Conservation (phyloP, 148 eudicot genomes). For the Persicaria maculosa region DNA sequence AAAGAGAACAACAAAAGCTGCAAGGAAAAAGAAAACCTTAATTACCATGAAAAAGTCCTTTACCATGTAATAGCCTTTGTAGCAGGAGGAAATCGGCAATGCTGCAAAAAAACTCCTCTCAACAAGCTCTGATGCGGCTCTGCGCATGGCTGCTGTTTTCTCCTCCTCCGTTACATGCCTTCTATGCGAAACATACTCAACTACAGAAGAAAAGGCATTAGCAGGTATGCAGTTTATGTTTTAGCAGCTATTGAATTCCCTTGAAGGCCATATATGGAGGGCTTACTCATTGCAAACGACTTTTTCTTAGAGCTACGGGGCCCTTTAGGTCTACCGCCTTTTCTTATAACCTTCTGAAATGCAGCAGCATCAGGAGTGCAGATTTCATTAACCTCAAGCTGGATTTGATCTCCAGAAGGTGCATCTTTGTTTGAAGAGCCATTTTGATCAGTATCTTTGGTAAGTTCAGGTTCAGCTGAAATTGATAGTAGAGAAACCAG, state of each 20-base stretch:
- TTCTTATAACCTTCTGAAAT: too few relatives aligned
- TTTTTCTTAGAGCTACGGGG: too few relatives aligned
- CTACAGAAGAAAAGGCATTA: neutral
- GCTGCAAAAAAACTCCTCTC: neutral
- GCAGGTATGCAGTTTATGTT: neutral
- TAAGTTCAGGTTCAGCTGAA: neutral
- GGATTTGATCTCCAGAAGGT: neutral
- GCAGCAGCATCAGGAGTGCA: neutral
- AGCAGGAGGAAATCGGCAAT: neutral
- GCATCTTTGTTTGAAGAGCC: neutral
- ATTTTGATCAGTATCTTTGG: neutral
- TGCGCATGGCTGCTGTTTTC: neutral
- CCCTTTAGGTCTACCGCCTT: too few relatives aligned
- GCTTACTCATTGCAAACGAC: too few relatives aligned
- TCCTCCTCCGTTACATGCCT: neutral
- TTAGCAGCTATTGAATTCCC: neutral
- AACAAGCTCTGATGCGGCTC: neutral
- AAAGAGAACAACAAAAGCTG: neutral
- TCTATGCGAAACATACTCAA: conserved; percentile 2
- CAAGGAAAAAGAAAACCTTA: neutral
- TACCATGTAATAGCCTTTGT: conserved; percentile 1
- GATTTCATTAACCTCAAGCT: neutral
- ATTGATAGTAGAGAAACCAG: neutral
- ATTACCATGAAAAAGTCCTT: neutral
- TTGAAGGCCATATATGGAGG: too few relatives aligned